phyloP scores from a whole-genome alignment of 2,329 filamentous ascomycete genomes.

The Ophiostoma sp. region DNA sequence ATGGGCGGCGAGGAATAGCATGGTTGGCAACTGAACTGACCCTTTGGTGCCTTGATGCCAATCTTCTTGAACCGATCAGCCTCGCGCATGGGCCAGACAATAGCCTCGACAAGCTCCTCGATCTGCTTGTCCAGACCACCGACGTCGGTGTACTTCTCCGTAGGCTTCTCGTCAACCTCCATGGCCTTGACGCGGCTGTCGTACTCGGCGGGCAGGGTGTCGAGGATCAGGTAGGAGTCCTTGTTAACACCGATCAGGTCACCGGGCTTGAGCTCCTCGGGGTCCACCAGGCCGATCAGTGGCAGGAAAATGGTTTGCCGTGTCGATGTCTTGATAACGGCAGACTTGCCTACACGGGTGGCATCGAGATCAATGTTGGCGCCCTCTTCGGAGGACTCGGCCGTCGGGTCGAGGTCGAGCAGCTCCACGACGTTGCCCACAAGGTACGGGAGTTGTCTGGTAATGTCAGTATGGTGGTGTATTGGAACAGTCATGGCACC shows the following conservation, averaged over 20 bases:
- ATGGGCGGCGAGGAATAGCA: not conserved
- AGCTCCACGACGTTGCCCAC: slow-evolving; percentile 98
- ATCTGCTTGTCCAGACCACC: slow-evolving; percentile 98
- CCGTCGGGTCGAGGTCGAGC: slow-evolving; percentile 90
- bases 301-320: slow-evolving; percentile 98
- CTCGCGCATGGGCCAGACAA: slow-evolving; percentile 99
- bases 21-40: slow-evolving; percentile 44
- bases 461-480: not conserved
- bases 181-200: slow-evolving; percentile 99
- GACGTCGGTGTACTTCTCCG: slow-evolving; percentile 97
- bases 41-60: slow-evolving; percentile 98
- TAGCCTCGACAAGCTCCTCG: slow-evolving; percentile 94
- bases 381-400: slow-evolving; percentile 92
- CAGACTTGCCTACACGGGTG: slow-evolving; percentile 92
- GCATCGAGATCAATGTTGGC: slow-evolving; percentile 98
- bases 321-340: slow-evolving; percentile 98
- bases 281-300: slow-evolving; percentile 92
- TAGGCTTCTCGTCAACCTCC: slow-evolving; percentile 99
- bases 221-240: slow-evolving; percentile 94
- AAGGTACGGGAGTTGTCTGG: slow-evolving; percentile 91
- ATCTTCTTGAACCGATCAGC: slow-evolving; percentile 99
- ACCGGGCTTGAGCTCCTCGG: slow-evolving; percentile 87
- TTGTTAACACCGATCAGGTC: slow-evolving; percentile 99
- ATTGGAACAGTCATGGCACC: no score
- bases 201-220: slow-evolving; percentile 95